phyloP scores from a whole-genome alignment of 768 basidiomycete species.

The Podaxis rugospora region DNA sequence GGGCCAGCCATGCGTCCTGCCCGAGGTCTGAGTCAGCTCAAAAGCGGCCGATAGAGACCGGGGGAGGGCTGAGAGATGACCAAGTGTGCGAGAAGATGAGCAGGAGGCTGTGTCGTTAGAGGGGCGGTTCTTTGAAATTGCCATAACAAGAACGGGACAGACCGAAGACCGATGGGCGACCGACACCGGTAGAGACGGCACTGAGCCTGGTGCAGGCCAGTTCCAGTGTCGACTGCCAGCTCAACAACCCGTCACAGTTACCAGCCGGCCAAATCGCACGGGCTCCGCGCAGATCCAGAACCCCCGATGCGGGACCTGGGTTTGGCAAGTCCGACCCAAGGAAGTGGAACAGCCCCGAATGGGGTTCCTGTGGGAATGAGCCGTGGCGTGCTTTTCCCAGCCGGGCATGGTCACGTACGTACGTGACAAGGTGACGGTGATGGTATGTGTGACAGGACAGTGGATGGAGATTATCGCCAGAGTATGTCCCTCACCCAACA shows the following conservation, averaged over 20 bases:
- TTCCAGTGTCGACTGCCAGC: constrained; percentile 1
- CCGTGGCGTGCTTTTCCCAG: constrained; percentile 5
- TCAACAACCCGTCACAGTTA: constrained; percentile 1
- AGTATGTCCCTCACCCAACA: constrained; percentile 38
- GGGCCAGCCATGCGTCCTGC: not conserved
- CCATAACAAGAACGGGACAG: constrained; percentile 11
- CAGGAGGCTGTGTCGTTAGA: not conserved
- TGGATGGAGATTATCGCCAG: constrained; percentile 2
- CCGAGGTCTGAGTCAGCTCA: not conserved
- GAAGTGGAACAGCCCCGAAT: constrained; percentile 3
- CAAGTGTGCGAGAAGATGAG: constrained; percentile 8
- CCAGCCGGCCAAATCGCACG: constrained; percentile 9
- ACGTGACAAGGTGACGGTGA: not conserved
- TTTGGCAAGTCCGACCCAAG: constrained; percentile 9
- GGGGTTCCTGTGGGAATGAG: constrained; percentile 7
- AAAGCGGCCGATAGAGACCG: not conserved
- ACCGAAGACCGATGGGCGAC: constrained; percentile 10
- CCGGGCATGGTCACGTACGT: constrained; percentile 7
- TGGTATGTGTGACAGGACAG: not conserved
- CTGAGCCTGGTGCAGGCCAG: constrained; percentile 1
- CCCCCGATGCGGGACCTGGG: not conserved
- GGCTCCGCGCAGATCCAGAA: constrained; percentile 7
- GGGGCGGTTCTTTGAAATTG: constrained; percentile 14
- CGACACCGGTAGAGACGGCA: constrained; percentile 9
- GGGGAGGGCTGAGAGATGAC: constrained; percentile 2